Base-by-base conservation (phyloP, 2,329 filamentous ascomycete species). In the Pestalotiopsis sp. region DNA sequence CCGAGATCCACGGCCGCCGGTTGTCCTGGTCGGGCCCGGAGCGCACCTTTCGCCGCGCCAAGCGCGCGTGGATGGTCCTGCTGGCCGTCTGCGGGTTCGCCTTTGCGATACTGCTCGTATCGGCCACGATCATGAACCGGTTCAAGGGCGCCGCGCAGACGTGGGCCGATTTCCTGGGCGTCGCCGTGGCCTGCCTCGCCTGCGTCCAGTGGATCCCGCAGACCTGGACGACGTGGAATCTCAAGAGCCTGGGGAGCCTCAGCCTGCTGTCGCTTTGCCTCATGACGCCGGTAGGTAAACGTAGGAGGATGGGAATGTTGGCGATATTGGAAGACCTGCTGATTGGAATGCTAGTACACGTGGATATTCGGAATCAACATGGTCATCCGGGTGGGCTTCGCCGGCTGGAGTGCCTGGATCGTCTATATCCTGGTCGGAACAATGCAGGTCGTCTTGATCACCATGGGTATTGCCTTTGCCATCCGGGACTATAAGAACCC, bases 21-120 rank as follows among this genome's bases (percentile, higher is more conserved):
- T 68, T 66, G 14, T 76, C 75, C 17, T 63, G 75, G 12, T 73
- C 75, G 0, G 73, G 74, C 49, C 73, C 75, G 4, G 73, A 75
- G 52, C 68, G 74, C 52, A 76, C 74, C 6, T 74, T 73, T 58
- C 73, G 74, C 31, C 74, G 75, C 23, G 75, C 75, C 20, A 67
- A 67, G 13, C 71, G 73, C 38, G 75, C 73, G 6, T 75, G 71
- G 61, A 67, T 73, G 13, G 71, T 77, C 49, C 67, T 73, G 4
- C 49, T 73, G 12, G 68, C 68, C 60, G 72, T 72, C 6, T 70
- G 70, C 56, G 71, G 59, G 12, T 73, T 70, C 67, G 62, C 70
- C 27, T 65, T 72, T 6, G 27, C 66, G 20, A 67, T 73, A 27
- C 25, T 73, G 57, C 20, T 71, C 13, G 57, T 72, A 13, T 73